Percentiles rank a stretch among this genome's conserved stretches.
Conservation (phyloP, 768 basidiomycete genomes). For the Boletus huronensis region DNA sequence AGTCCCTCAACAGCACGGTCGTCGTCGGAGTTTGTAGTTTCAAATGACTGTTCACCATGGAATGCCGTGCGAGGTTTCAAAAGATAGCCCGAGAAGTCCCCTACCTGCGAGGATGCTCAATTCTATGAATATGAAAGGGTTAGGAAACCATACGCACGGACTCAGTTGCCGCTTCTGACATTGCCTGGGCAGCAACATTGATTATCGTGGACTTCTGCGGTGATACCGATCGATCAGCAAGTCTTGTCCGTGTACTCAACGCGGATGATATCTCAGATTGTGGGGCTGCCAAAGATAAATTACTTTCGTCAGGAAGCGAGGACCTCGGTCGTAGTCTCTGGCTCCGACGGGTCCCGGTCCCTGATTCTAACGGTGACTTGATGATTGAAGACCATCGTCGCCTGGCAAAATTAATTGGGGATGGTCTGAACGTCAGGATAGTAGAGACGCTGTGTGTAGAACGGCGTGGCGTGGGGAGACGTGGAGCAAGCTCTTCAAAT, state of each 20-base stretch:
- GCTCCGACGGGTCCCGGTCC: conserved; percentile 33
- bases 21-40: conserved; percentile 36
- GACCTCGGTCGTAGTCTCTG: conserved; percentile 34
- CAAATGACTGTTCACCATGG: conserved; percentile 31
- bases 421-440: conserved; percentile 54
- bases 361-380: conserved; percentile 35
- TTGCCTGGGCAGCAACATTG: conserved; percentile 20
- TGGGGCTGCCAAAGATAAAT: conserved; percentile 26
- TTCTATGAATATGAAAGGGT: conserved; percentile 29
- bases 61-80: conserved; percentile 28
- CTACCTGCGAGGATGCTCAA: conserved; percentile 30
- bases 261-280: conserved; percentile 29
- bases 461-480: conserved; percentile 24
- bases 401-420: conserved; percentile 60
- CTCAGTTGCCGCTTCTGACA: conserved; percentile 26
- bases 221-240: conserved; percentile 34
- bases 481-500: conserved; percentile 22
- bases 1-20: conserved; percentile 34
- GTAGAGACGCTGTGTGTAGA: conserved; percentile 29
- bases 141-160: conserved; percentile 30
- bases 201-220: conserved; percentile 28
- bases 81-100: conserved; percentile 22
- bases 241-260: conserved; percentile 28
- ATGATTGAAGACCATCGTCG: conserved; percentile 53
- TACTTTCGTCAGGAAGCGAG: conserved; percentile 28